Evolutionary conservation across 345 rosid species (phyloP).

Genomic region (Conringia planisiliqua): DNA sequence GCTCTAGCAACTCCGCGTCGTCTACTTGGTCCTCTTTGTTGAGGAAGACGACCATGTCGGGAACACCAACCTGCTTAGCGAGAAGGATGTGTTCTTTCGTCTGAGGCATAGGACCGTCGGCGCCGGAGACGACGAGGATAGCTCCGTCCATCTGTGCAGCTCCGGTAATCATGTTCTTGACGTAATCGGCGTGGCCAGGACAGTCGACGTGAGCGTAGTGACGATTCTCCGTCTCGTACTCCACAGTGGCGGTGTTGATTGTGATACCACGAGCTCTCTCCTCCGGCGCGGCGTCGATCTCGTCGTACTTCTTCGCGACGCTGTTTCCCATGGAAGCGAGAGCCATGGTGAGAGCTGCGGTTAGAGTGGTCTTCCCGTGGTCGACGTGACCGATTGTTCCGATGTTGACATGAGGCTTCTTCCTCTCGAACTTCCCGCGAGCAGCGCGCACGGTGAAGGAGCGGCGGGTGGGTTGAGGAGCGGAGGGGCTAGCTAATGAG

Average conservation of each 20-base stretch:
- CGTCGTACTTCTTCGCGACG: constrained; percentile 81
- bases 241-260: constrained; percentile 88
- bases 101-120: constrained; percentile 96
- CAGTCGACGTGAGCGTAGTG: constrained; percentile 95
- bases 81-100: constrained; percentile 83
- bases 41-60: constrained; percentile 81
- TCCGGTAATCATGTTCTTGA: constrained; percentile 88
- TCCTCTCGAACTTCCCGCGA: constrained; percentile 90
- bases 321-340: constrained; percentile 64
- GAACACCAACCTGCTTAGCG: constrained; percentile 91
- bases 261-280: constrained; percentile 95
- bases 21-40: constrained; percentile 93
- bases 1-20: constrained; percentile 78
- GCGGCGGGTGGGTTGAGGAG: constrained; percentile 35
- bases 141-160: constrained; percentile 97
- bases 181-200: constrained; percentile 91
- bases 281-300: constrained; percentile 93
- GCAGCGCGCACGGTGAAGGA: constrained; percentile 72
- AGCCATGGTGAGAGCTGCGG: constrained; percentile 93
- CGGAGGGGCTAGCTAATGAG: constrained; percentile 37
- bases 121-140: constrained; percentile 75
- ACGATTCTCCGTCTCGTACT: constrained; percentile 82
- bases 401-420: constrained; percentile 88
- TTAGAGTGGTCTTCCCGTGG: constrained; percentile 92
- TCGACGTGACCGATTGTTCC: constrained; percentile 95